These are phyloP conservation scores for Papilionanthe hybrid DNA, from an alignment of 116 monocot genomes.

Conservation along the genomic window DNA sequence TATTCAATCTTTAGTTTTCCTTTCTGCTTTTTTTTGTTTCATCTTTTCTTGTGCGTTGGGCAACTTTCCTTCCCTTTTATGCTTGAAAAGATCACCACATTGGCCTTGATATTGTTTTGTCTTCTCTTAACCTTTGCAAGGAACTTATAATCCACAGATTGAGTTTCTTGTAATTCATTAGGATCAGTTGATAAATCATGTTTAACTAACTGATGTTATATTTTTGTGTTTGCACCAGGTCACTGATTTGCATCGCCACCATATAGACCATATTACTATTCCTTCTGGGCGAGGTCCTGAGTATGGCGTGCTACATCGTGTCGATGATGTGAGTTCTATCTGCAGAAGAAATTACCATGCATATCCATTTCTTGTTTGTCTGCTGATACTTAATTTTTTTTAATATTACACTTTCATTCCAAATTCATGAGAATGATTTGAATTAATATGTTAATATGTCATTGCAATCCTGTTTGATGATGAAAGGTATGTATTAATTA, in stretches of 20 bases:
- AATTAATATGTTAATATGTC: background rate
- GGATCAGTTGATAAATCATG: background rate
- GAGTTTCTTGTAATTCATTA: background rate
- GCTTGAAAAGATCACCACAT: background rate
- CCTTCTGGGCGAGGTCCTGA: conserved; percentile 73
- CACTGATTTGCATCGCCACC: conserved; percentile 91
- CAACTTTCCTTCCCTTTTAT: background rate
- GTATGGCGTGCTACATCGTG: conserved; percentile 72
- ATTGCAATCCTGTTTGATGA: background rate
- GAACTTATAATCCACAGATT: background rate
- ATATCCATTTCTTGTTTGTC: background rate
- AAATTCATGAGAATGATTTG: background rate
- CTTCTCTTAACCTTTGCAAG: conserved; percentile 2
- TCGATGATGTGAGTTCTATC: conserved; percentile 82
- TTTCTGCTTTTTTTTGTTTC: background rate
- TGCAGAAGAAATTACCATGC: background rate
- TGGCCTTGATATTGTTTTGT: background rate
- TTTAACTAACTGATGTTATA: background rate
- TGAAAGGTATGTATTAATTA: background rate
- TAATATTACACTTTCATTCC: background rate
- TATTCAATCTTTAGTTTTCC: no score
- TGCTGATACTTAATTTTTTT: background rate
- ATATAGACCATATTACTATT: conserved; percentile 93
- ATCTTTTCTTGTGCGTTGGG: background rate
- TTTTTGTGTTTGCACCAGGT: conserved; percentile 33